phyloP scores from a whole-genome alignment of 2,329 filamentous ascomycete species.

The Clonostachys byssicola region DNA sequence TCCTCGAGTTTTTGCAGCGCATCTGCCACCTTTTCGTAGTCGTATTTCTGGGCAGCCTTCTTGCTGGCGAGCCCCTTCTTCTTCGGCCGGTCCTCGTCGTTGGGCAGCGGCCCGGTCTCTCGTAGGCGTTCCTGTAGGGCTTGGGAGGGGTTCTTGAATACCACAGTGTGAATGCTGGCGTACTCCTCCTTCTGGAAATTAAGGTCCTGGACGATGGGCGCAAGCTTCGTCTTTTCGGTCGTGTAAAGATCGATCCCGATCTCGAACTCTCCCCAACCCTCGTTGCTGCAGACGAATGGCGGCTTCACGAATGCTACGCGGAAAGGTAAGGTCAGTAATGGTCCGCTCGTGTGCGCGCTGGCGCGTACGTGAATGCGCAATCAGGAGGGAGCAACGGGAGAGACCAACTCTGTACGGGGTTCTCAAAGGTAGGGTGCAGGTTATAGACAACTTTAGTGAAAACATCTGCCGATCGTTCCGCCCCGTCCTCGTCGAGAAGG shows the following conservation, averaged over 20 bases:
- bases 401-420: constrained; percentile 75
- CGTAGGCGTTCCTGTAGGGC: constrained; percentile 74
- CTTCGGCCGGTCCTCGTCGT: constrained; percentile 56
- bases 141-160: constrained; percentile 90
- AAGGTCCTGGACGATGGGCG: constrained; percentile 74
- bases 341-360: background rate
- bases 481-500: constrained; percentile 80
- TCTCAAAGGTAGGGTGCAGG: constrained; percentile 89
- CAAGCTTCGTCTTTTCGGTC: constrained; percentile 81
- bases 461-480: constrained; percentile 75
- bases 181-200: constrained; percentile 84
- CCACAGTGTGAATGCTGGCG: constrained; percentile 75
- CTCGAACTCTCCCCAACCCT: constrained; percentile 99
- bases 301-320: constrained; percentile 71
- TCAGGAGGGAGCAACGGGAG: background rate
- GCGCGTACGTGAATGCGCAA: background rate
- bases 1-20: constrained; percentile 84
- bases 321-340: background rate
- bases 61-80: constrained; percentile 65
- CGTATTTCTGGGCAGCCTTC: constrained; percentile 71
- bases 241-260: constrained; percentile 82
- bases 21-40: constrained; percentile 97
- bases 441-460: constrained; percentile 94
- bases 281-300: constrained; percentile 86
- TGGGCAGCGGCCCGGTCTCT: constrained; percentile 82